Evolutionary conservation across 306 rosid species (phyloP), one percentile per base, ranked within the genome.

Genomic region (Fagus crenata): DNA sequence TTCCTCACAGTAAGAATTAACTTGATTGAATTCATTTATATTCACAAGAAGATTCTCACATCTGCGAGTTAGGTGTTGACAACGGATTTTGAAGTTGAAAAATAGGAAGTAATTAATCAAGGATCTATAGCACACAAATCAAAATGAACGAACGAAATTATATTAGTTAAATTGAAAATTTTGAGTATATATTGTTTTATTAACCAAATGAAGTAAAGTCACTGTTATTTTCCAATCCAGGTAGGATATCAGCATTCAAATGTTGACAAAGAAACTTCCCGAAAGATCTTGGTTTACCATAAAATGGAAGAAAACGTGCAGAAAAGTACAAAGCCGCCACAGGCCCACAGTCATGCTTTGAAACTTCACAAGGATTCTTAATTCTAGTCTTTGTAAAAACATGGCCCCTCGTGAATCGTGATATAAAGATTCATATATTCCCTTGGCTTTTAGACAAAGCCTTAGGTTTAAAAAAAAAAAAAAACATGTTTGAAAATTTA

Each of bases 51-150:
- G 6, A 37, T 1, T 5, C 46, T 36, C 49, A 65, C 49, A 17
- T 65, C 32, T 65, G 36, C n/a, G 70, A 65, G 70, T 65, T 63
- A 65, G 70, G 70, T 37, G 8, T n/a, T 37, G 32, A 37, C 11
- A 37, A 65, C 18, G 18, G 18, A 22, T 36, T 36, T 36, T 65
- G 31, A 4, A 7, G 46, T 65, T 65, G 17, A 65, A 15, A 14
- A 65, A 8, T 6, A 37, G 31, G 49, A 37, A 37, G 7, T 17
- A 6, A 58, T 58, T 9, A 42, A n/a, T 28, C 4, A 28, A 3
- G 3, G 6, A 3, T 56, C 9, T 56, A 56, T 18, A 56, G 4
- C 36, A 22, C 9, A 1, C 1, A 9, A 58, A 18, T 58, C 2
- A 58, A 56, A 43, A 7, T 22, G 11, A 58, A 58, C 9, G 13